Conservation (phyloP, 208 protist species). For the Hexamita inflata region DNA sequence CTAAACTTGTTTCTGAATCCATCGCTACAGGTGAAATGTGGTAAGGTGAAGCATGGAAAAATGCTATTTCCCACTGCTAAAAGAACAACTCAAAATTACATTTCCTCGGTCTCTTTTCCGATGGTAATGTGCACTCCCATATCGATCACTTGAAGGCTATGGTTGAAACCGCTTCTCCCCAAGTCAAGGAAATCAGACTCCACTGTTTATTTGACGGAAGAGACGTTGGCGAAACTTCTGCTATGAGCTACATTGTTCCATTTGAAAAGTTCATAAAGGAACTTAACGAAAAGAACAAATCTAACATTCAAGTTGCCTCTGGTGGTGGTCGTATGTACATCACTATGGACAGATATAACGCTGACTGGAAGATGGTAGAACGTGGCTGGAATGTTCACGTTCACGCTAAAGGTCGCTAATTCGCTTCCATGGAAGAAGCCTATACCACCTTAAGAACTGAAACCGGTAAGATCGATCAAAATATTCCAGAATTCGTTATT, state of each 20-base stretch:
- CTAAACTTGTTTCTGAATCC: conserved; percentile 72
- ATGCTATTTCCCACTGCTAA: conserved; percentile 63
- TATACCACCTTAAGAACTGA: background rate
- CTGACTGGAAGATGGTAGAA: conserved; percentile 77
- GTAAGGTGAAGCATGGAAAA: conserved; percentile 59
- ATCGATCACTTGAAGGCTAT: conserved; percentile 68
- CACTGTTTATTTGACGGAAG: conserved; percentile 74
- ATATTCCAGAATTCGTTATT: conserved; percentile 71
- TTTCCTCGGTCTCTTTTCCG: conserved; percentile 70
- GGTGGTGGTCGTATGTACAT: conserved; percentile 78
- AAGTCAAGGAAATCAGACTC: conserved; percentile 64
- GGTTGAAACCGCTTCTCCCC: conserved; percentile 57
- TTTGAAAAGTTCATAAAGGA: conserved; percentile 64
- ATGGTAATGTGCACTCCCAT: conserved; percentile 74
- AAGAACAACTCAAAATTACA: conserved; percentile 62
- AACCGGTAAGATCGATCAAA: conserved; percentile 59
- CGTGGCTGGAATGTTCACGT: conserved; percentile 71
- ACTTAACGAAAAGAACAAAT: conserved; percentile 18
- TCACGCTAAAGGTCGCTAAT: conserved; percentile 57
- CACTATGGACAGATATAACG: conserved; percentile 80
- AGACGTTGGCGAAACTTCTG: conserved; percentile 71
- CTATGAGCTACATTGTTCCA: conserved; percentile 64
- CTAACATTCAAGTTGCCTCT: conserved; percentile 44
- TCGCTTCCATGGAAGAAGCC: background rate
- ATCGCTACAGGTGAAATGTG: conserved; percentile 63